These are phyloP conservation scores for Aquanectria penicillioides DNA, from an alignment of 2,329 filamentous ascomycete genomes.

Conservation along the genomic window DNA sequence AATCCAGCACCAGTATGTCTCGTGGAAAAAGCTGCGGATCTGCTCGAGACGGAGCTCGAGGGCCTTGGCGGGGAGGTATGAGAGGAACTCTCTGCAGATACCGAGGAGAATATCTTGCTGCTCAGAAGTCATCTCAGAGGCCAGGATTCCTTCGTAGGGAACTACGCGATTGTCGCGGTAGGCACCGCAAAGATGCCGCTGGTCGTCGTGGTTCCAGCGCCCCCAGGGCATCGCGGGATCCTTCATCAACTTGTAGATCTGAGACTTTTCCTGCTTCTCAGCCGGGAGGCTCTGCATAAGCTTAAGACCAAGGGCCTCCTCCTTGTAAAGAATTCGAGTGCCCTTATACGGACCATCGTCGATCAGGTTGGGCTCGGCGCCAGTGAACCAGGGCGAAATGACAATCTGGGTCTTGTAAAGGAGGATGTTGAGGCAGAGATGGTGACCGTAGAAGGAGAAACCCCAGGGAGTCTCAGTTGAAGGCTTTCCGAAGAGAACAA, in stretches of 20 bases:
- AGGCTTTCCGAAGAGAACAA: conserved; percentile 74
- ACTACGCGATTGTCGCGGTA: conserved; percentile 82
- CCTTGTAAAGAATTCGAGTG: conserved; percentile 71
- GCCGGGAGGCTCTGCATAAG: conserved; percentile 73
- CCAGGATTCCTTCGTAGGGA: conserved; percentile 75
- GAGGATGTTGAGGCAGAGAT: conserved; percentile 78
- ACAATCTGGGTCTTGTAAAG: conserved; percentile 73
- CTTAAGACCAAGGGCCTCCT: conserved; percentile 71
- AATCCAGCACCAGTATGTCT: conserved; percentile 86
- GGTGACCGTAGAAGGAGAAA: conserved; percentile 81
- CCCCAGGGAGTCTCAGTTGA: conserved; percentile 72
- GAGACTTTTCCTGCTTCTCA: conserved; percentile 59
- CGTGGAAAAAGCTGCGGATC: conserved; percentile 65
- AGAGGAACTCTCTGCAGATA: conserved; percentile 72
- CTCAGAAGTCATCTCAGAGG: conserved; percentile 55
- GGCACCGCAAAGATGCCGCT: conserved; percentile 80
- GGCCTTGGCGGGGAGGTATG: conserved; percentile 71
- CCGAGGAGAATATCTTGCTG: conserved; percentile 66
- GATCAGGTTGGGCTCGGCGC: conserved; percentile 81
- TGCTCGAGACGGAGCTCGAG: conserved; percentile 64
- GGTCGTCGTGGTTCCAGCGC: conserved; percentile 84
- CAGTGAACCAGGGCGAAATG: conserved; percentile 80
- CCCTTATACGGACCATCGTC: conserved; percentile 71
- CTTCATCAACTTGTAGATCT: conserved; percentile 67
- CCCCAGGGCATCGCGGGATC: conserved; percentile 74